Evolutionary conservation across 2,329 filamentous ascomycete genomes (phyloP).

Genomic region (Xylaria polymorpha): DNA sequence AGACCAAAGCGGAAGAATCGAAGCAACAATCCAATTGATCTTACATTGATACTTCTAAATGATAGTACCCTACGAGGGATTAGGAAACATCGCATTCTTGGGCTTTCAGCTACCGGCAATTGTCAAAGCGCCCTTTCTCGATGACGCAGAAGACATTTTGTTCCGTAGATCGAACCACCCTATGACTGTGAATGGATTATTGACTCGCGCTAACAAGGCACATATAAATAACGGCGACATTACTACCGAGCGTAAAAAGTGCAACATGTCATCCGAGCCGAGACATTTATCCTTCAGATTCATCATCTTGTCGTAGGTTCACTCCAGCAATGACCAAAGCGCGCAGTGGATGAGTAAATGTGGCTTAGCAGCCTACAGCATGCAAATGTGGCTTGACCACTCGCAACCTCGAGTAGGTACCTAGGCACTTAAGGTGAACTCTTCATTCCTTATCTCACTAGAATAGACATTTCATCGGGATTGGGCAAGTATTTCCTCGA

Average conservation of each 20-base stretch:
- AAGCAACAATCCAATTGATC: neutral
- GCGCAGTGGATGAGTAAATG: neutral
- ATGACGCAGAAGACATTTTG: slow-evolving; percentile 35
- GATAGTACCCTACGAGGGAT: neutral
- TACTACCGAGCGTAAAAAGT: too few relatives aligned
- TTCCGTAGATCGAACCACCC: slow-evolving; percentile 31
- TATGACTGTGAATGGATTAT: neutral
- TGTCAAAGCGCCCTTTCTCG: slow-evolving; percentile 20
- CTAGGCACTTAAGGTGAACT: too few relatives aligned
- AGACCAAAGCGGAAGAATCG: neutral
- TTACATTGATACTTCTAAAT: neutral
- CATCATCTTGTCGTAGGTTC: neutral
- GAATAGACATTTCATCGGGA: too few relatives aligned
- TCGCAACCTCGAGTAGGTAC: too few relatives aligned
- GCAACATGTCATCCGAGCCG: neutral
- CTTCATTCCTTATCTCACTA: too few relatives aligned
- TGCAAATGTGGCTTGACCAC: too few relatives aligned
- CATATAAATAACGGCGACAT: neutral
- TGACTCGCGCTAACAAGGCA: neutral
- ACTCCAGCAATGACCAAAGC: neutral
- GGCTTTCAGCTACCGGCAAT: slow-evolving; percentile 9
- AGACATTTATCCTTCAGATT: neutral
- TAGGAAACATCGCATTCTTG: slow-evolving; percentile 1
- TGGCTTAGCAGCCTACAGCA: too few relatives aligned
- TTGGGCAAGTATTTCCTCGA: neutral